These are phyloP conservation scores for Endocalyx cinctus DNA, from an alignment of 2,329 filamentous ascomycete genomes.

Conservation along the genomic window DNA sequence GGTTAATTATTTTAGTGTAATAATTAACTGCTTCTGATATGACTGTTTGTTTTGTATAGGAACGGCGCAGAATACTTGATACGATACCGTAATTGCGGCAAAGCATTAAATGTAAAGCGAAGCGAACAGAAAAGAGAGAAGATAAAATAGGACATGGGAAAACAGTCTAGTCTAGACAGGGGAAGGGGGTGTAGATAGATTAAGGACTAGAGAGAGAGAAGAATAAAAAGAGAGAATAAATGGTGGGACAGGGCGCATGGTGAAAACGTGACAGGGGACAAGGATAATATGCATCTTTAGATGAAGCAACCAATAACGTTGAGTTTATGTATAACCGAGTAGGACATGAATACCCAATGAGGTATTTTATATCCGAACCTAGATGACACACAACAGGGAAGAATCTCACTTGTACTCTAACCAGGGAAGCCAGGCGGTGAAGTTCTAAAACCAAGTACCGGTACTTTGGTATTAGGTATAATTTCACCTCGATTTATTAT, in stretches of 20 bases:
- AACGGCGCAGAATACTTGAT: no score
- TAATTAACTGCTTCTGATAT: slow-evolving; percentile 20
- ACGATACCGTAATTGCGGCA: slow-evolving; percentile 25
- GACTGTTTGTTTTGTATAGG: slow-evolving; percentile 21
- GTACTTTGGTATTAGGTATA: no score
- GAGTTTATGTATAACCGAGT: slow-evolving; percentile 32
- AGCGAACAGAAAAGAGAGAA: slow-evolving; percentile 22
- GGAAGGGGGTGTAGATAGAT: slow-evolving; percentile 28
- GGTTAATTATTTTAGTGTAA: neutral
- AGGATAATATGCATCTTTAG: slow-evolving; percentile 30
- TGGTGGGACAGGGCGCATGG: slow-evolving; percentile 42
- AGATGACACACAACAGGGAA: slow-evolving; percentile 36
- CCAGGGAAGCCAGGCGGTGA: slow-evolving; percentile 27
- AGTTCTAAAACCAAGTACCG: slow-evolving; percentile 22
- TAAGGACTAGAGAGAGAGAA: no score
- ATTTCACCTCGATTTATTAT: no score
- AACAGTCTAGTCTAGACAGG: neutral
- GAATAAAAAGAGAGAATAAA: no score
- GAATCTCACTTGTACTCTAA: slow-evolving; percentile 16
- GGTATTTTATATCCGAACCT: slow-evolving; percentile 43
- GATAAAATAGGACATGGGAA: slow-evolving; percentile 19
- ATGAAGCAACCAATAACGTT: slow-evolving; percentile 50
- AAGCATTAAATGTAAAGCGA: slow-evolving; percentile 21
- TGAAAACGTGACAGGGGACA: slow-evolving; percentile 45
- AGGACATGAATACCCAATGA: slow-evolving; percentile 46